A percentile compares a stretch with the other conserved stretches of the same genome.
phyloP scores from a whole-genome alignment of 345 rosid species.

The Cochlearia excelsa region DNA sequence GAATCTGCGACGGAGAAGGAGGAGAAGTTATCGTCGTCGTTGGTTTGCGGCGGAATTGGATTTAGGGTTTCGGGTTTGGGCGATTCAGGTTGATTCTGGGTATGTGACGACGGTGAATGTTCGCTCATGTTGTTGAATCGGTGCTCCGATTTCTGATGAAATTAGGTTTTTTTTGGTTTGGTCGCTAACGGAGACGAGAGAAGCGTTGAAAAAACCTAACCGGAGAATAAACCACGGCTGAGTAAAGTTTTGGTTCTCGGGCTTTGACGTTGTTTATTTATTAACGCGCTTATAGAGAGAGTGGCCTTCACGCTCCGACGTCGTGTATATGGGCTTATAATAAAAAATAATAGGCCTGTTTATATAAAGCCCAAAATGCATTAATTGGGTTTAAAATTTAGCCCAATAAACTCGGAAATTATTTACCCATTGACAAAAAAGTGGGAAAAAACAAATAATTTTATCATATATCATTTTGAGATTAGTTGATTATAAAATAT shows the following conservation, averaged over 20 bases:
- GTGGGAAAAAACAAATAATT: too few species aligned
- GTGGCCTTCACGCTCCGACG: conserved; percentile 28
- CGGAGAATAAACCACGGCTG: conserved; percentile 32
- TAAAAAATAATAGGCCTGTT: neutral
- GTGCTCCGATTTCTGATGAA: conserved; percentile 3
- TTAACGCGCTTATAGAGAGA: conserved; percentile 20
- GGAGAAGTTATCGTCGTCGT: conserved; percentile 22
- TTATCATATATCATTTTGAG: too few species aligned
- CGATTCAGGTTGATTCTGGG: conserved; percentile 38
- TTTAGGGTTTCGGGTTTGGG: conserved; percentile 34
- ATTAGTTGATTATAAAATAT: neutral
- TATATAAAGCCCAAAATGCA: neutral
- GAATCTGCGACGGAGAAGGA: conserved; percentile 26
- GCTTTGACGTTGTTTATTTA: conserved; percentile 11
- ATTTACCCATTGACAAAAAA: neutral
- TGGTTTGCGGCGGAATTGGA: conserved; percentile 32
- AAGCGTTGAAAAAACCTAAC: conserved; percentile 8
- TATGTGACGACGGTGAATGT: conserved; percentile 46
- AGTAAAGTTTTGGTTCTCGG: conserved; percentile 13
- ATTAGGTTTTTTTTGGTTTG: conserved; percentile 14
- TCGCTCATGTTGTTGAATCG: conserved; percentile 58
- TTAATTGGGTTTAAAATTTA: neutral
- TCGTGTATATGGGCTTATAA: neutral
- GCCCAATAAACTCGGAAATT: conserved; percentile 6
- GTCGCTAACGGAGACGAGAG: conserved; percentile 8